Base-by-base conservation (phyloP, 495 filamentous ascomycete genomes). In the Astrocystis sublimbata region DNA sequence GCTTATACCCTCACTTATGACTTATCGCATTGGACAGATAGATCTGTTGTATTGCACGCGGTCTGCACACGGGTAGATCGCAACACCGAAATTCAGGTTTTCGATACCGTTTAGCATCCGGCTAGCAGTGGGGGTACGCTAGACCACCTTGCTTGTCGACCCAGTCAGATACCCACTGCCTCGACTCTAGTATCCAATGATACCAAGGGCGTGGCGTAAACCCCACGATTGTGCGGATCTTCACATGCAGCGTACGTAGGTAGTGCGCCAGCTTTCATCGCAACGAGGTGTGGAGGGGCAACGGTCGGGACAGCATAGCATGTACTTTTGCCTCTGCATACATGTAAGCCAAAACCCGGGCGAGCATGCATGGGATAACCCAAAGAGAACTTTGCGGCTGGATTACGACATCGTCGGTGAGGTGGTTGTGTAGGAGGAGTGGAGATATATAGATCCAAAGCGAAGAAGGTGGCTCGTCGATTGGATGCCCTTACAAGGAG, bases 341-440 rank as follows among this genome's bases (percentile, higher is more conserved):
- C n/a, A n/a, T n/a, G n/a, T n/a, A n/a, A n/a, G n/a, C n/a, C n/a
- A n/a, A n/a, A n/a, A n/a, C n/a, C n/a, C n/a, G n/a, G n/a, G n/a
- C 33, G 33, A 9, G 17, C 30, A 23, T 31, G 19, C 33, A 13
- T n/a, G 51, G 51, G 33, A 40, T 13, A 38, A 28, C n/a, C 40
- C 15, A 56, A 26, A 33, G 49, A 28, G 17, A 35, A 2, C n/a
- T 52, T 52, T 52, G 49, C 33, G 49, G 49, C 49, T 52, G 26
- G 28, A 49, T n/a, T n/a, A n/a, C n/a, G n/a, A 36, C 33, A 36
- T 36, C 46, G 21, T 49, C 46, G 46, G 46, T 30, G 46, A n/a
- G n/a, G n/a, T n/a, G n/a, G n/a, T n/a, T n/a, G n/a, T n/a, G 28
- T 1, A 52, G 49, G 54, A 28, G 54, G 40, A 21, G 54, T 57